Evolutionary conservation across 1,284 basidiomycete species (phyloP), one percentile per base, ranked within the genome.

Genomic region (Trichosporon coremiiforme): DNA sequence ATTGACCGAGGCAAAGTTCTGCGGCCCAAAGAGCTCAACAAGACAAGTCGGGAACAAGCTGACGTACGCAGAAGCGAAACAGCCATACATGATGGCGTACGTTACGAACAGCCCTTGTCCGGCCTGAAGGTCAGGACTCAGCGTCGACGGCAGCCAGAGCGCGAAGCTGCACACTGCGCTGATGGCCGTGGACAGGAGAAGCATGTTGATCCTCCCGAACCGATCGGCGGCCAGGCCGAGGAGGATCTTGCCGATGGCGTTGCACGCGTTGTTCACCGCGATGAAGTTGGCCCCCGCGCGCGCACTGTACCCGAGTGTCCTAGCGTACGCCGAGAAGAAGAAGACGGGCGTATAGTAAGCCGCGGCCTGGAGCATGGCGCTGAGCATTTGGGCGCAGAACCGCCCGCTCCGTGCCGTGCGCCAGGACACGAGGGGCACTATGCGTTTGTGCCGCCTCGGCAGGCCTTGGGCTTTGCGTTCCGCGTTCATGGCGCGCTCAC

Each of bases 141-240:
- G 41, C 25, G 71, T 77, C 5, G 72, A 74, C 2, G 77, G 77
- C 31, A 77, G 66, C 77, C 78, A 79, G 55, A 79, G 73, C 10
- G 65, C 70, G 20, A 80, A 76, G 36, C 74, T 74, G 12, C 77
- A 71, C 4, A 80, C 62, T 4, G 78, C 76, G 2, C 76, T 76
- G 22, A 78, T 66, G 13, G 73, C 66, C 0, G 79, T 78, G 13
- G 77, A 76, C 2, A 79, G 71, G 3, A 82, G 68, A 22, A 83
- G 74, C 35, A 78, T 77, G 75, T 84, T 82, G 70, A 83, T 74
- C n/a, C 74, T 73, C 0, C 83, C 83, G 5, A 75, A 71, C 9
- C 74, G 72, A 66, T 83, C 81, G 0, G 83, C 82, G 1, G 81
- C 50, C 4, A 80, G 66, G 53, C 80, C 81, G 12, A 82, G 75